A percentile compares a stretch with the other conserved stretches of the same genome.
Conservation (phyloP, 139 green algal species). For the Choricystis sp. region DNA sequence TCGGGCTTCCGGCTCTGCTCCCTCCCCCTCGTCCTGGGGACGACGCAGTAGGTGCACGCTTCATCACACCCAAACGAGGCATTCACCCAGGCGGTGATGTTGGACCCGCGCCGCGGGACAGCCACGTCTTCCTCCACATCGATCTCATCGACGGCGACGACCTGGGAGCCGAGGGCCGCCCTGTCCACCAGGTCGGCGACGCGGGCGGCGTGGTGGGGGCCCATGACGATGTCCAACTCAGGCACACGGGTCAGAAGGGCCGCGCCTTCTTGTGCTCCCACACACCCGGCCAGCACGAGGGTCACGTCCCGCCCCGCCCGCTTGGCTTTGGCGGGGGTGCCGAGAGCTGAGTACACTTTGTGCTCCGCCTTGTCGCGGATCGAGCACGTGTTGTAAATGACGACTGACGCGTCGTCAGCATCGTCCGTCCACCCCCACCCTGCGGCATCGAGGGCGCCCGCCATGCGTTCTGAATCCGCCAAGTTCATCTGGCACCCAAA, state of each 20-base stretch:
- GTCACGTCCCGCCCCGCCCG: conserved; percentile 51
- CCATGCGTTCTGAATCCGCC: conserved; percentile 91
- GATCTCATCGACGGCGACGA: conserved; percentile 56
- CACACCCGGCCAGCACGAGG: conserved; percentile 79
- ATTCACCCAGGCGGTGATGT: conserved; percentile 94
- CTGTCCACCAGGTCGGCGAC: conserved; percentile 70
- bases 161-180: conserved; percentile 55
- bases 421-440: conserved; percentile 70
- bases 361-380: conserved; percentile 93
- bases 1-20: conserved; percentile 79
- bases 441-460: conserved; percentile 64
- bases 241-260: conserved; percentile 75
- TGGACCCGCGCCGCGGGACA: conserved; percentile 54
- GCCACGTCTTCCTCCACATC: conserved; percentile 84
- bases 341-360: conserved; percentile 87
- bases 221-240: conserved; percentile 98
- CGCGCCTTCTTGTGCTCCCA: conserved; percentile 75
- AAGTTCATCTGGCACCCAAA: conserved; percentile 97
- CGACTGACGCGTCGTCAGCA: conserved; percentile 61
- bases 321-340: conserved; percentile 76
- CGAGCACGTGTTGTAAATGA: conserved; percentile 97
- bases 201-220: conserved; percentile 82
- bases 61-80: conserved; percentile 99
- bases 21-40: conserved; percentile 76
- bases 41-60: conserved; percentile 94